Evolutionary conservation across 2,329 filamentous ascomycete species (phyloP).

Genomic region (Cladobotryum protrusum): DNA sequence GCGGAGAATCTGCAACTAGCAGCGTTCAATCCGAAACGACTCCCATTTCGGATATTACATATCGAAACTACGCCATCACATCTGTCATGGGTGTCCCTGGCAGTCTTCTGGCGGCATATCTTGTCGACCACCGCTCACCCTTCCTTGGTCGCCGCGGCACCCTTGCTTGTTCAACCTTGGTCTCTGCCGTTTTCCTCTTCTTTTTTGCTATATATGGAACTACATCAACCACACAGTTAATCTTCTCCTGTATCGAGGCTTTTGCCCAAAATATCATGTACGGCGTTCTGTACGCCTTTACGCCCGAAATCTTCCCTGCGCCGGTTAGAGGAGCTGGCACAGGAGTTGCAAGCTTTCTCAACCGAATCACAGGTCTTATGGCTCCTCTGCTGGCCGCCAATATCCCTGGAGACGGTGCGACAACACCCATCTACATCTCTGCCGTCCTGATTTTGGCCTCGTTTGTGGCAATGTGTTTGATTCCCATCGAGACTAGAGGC

Average conservation of each 20-base stretch:
- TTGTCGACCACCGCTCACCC: constrained; percentile 59
- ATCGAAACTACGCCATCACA: constrained; percentile 79
- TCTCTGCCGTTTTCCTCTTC: constrained; percentile 64
- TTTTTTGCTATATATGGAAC: constrained; percentile 56
- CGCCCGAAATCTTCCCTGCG: constrained; percentile 69
- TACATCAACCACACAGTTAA: constrained; percentile 52
- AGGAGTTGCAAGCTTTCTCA: constrained; percentile 66
- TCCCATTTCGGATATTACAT: constrained; percentile 46
- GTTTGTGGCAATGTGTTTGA: constrained; percentile 53
- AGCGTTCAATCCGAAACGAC: constrained; percentile 26
- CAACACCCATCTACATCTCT: constrained; percentile 51
- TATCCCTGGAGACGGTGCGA: constrained; percentile 51
- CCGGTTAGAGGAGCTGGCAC: constrained; percentile 66
- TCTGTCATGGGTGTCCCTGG: constrained; percentile 72
- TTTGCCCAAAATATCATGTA: constrained; percentile 75
- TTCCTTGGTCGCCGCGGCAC: constrained; percentile 65
- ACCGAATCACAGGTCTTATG: constrained; percentile 59
- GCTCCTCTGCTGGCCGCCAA: constrained; percentile 63
- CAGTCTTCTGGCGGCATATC: constrained; percentile 65
- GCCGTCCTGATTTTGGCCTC: constrained; percentile 51
- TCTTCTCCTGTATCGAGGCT: constrained; percentile 61
- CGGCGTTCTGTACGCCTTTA: constrained; percentile 70
- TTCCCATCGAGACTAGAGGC: constrained; percentile 58
- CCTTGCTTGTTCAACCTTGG: constrained; percentile 59
- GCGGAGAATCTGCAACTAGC: constrained; percentile 15